A percentile compares a stretch with the other conserved stretches of the same genome.
These are phyloP conservation scores for Podospora appendiculata DNA, from an alignment of 495 filamentous ascomycete genomes.

Conservation along the genomic window DNA sequence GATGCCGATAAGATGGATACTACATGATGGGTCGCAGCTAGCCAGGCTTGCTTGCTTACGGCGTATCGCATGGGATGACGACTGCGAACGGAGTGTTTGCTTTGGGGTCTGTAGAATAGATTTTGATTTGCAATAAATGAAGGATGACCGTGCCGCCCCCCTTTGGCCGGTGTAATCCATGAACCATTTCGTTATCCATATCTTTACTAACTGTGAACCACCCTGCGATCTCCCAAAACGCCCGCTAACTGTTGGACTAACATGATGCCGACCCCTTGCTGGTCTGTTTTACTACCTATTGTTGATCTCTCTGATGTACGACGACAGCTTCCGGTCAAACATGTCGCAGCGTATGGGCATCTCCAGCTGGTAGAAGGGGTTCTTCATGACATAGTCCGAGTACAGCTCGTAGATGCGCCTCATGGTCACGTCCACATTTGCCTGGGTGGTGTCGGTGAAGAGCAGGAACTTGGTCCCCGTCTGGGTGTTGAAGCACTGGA, in stretches of 20 bases:
- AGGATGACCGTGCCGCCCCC: too few relatives aligned
- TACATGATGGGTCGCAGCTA: constrained; percentile 37
- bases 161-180: too few relatives aligned
- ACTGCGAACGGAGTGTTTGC: neutral
- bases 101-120: too few relatives aligned
- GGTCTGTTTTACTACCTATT: constrained; percentile 24
- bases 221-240: too few relatives aligned
- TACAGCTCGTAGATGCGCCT: constrained; percentile 88
- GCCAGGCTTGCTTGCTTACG: neutral
- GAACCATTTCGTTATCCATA: too few relatives aligned
- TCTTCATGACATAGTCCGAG: constrained; percentile 97
- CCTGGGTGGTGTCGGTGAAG: constrained; percentile 87
- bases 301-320: constrained; percentile 58
- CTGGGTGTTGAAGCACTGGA: constrained; percentile 90
- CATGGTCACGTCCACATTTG: constrained; percentile 76
- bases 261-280: too few relatives aligned
- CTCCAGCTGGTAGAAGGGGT: constrained; percentile 95
- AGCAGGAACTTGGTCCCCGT: constrained; percentile 94
- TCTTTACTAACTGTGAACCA: too few relatives aligned
- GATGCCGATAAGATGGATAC: constrained; percentile 81
- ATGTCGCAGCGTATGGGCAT: constrained; percentile 95
- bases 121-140: too few relatives aligned
- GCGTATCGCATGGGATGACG: neutral
- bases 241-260: too few relatives aligned
- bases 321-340: constrained; percentile 78